Percentiles rank a stretch among this genome's conserved stretches.
Evolutionary conservation across 176 grass and related monocot genomes (phyloP).

Genomic region (Hordeum vulgare): DNA sequence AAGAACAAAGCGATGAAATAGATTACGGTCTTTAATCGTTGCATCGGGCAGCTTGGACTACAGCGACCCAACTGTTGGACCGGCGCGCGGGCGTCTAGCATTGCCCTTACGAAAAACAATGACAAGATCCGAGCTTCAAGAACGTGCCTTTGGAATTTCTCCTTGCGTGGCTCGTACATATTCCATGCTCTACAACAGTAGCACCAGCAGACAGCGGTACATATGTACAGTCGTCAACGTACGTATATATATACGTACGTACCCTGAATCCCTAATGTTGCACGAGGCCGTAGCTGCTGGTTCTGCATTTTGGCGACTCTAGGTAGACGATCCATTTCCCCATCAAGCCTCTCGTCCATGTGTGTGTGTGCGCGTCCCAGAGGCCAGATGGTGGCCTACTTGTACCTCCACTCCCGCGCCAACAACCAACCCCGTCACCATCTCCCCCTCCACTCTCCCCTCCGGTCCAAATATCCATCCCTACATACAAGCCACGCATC

Average conservation of each 20-base stretch:
- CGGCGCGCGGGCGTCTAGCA: too few species aligned
- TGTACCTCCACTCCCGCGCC: slow-evolving; percentile 20
- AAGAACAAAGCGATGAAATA: too few species aligned
- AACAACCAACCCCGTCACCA: not conserved
- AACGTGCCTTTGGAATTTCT: too few species aligned
- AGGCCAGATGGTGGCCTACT: slow-evolving; percentile 13
- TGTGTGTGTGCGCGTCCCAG: not conserved
- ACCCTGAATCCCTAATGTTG: not conserved
- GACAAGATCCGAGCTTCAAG: too few species aligned
- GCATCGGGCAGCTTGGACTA: too few species aligned
- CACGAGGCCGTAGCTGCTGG: not conserved
- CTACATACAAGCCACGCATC: slow-evolving; percentile 36
- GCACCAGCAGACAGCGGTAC: too few species aligned
- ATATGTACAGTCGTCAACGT: not conserved
- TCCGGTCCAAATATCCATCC: slow-evolving; percentile 13
- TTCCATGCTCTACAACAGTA: too few species aligned
- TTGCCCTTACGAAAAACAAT: too few species aligned
- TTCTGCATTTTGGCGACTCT: not conserved
- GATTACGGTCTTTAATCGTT: too few species aligned
- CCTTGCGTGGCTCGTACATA: too few species aligned
- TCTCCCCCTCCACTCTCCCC: not conserved
- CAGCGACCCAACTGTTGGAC: too few species aligned
- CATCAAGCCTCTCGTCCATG: not conserved
- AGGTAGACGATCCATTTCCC: not conserved
- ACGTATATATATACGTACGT: too few species aligned